Conservation (phyloP, 345 rosid species). For the Arabidopsis thaliana region DNA sequence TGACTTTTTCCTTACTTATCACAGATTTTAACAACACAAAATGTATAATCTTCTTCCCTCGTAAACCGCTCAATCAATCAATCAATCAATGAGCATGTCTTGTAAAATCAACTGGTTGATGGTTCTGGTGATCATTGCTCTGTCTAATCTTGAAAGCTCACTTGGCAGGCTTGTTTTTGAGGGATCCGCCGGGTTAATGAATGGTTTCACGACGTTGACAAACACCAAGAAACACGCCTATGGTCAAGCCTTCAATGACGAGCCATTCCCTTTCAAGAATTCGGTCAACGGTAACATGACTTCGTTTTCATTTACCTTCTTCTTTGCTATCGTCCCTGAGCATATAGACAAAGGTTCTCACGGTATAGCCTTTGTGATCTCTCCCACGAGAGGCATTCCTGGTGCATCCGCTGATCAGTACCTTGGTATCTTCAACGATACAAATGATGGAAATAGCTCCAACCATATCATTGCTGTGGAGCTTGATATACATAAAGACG, state of each 20-base stretch:
- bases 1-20: not conserved
- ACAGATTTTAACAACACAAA: not conserved
- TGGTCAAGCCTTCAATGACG: conserved; percentile 75
- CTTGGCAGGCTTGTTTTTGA: not conserved
- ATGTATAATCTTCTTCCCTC: not conserved
- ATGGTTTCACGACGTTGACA: conserved; percentile 61
- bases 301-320: conserved; percentile 79
- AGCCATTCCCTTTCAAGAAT: conserved; percentile 55
- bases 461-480: conserved; percentile 79
- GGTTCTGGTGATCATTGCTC: not conserved
- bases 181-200: not conserved
- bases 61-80: not conserved
- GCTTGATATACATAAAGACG: conserved; percentile 69
- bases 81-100: conserved; percentile 20
- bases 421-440: conserved; percentile 63
- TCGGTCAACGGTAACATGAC: conserved; percentile 39
- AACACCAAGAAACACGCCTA: conserved; percentile 49
- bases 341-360: conserved; percentile 65
- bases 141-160: conserved; percentile 1
- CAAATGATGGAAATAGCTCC: conserved; percentile 53
- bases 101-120: not conserved
- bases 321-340: conserved; percentile 67
- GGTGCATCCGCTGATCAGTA: conserved; percentile 64
- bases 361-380: conserved; percentile 75
- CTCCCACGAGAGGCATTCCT: conserved; percentile 53